Conservation (phyloP, 176 grass and related monocot genomes). For the Eleusine coracana region DNA sequence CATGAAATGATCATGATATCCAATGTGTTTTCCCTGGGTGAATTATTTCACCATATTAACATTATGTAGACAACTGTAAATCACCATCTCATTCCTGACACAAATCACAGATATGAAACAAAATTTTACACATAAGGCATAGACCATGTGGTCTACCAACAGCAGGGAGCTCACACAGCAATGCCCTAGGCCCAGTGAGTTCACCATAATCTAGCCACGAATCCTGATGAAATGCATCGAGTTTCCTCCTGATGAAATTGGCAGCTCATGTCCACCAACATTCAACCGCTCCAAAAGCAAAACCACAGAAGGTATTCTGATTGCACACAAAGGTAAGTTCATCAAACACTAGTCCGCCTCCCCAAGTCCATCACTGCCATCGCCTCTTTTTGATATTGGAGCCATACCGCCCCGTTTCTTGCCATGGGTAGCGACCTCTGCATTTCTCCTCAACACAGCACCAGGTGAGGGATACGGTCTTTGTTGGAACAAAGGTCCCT, state of each 20-base stretch:
- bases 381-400: constrained; percentile 88
- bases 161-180: not conserved
- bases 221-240: not conserved
- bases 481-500: constrained; percentile 97
- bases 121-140: not conserved
- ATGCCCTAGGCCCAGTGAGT: not conserved
- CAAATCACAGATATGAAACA: not conserved
- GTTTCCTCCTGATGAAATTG: not conserved
- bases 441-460: constrained; percentile 87
- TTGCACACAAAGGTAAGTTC: not conserved
- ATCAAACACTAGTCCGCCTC: constrained; percentile 72
- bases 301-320: not conserved
- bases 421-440: constrained; percentile 69
- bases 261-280: not conserved
- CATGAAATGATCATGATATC: not conserved
- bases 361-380: constrained; percentile 88
- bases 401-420: constrained; percentile 78
- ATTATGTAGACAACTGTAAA: not conserved
- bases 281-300: constrained; percentile 6
- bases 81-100: not conserved
- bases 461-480: constrained; percentile 93
- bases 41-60: not conserved
- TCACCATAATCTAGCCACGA: not conserved
- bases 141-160: not conserved
- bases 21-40: not conserved